Conservation (phyloP, 225 moss, liverwort and hornwort genomes). For the Neckera pumila region DNA sequence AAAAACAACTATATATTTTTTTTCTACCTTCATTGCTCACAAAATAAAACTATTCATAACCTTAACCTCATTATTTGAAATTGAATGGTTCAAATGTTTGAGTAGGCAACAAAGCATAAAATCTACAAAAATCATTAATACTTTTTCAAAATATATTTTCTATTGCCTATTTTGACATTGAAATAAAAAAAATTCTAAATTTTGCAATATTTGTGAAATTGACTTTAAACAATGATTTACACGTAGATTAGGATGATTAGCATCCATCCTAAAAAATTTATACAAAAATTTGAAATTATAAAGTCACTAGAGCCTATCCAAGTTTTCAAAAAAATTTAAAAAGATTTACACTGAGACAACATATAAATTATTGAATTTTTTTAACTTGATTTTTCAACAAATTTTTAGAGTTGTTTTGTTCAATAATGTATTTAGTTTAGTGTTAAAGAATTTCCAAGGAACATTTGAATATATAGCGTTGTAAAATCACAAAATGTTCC, state of each 20-base stretch:
- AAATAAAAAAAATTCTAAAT: not conserved
- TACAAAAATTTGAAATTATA: not conserved
- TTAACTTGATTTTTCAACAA: not conserved
- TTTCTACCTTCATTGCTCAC: not conserved
- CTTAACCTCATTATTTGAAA: not conserved
- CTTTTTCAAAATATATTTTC: not conserved
- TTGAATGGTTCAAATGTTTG: not conserved
- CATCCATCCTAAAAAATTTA: not conserved
- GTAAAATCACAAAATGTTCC: not conserved
- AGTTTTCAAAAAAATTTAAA: not conserved
- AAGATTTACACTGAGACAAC: no score
- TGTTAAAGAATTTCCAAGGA: not conserved
- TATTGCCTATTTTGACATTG: fast-evolving
- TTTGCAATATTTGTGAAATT: not conserved
- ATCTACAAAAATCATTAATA: no score
- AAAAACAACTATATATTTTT: not conserved
- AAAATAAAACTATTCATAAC: not conserved
- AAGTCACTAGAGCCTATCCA: fast-evolving
- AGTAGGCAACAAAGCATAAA: fast-evolving
- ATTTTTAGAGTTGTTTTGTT: not conserved
- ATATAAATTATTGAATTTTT: not conserved
- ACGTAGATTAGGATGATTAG: not conserved
- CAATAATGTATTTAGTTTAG: not conserved
- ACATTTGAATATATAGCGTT: not conserved
- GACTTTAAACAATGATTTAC: not conserved